Evolutionary conservation across 805 yeast species (phyloP), one percentile per base, ranked within the genome.

Genomic region (Sugiyamaella qingdaonensis): DNA sequence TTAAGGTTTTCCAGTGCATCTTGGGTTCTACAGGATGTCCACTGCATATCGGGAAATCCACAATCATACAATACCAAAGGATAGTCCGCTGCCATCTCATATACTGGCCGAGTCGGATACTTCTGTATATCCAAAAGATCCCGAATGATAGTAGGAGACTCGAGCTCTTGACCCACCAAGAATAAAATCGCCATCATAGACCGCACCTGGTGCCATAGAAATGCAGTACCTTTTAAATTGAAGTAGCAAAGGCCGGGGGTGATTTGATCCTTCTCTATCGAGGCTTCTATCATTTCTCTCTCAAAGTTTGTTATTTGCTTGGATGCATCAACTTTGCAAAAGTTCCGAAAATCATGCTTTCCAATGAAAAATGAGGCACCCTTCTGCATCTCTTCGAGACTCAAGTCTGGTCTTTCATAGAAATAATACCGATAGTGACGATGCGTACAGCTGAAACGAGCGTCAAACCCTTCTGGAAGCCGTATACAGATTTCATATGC

Each of bases 201-300:
- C 54, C 99, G 79, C 16, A 94, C 99, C 69, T 94, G 99, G 67
- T 94, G 98, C 98, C 98, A 94, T 52, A 94, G 70, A 61, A 94
- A 94, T 8, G 98, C 99, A 1, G 87, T 75, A 0, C 99, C 99
- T 57, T 79, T 76, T 50, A 94, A 71, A 65, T 89, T 90, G 66
- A 92, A 82, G 53, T 83, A 84, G 62, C 75, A 86, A 51, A 79
- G 74, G 3, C 78, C 80, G 32, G 74, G 60, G 3, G 37, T 68
- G 18, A 11, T 47, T 13, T 51, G 9, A 2, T 72, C 52, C 8
- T 60, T 61, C 10, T 73, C 57, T 10, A 88, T 83, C 8, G 73
- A 66, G 0, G 89, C 75, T 48, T 73, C 68, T 37, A 78, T 62
- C 13, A 94, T 81, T 9, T 74, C 76, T 63, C 99, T 77, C n/a